These are phyloP conservation scores for Saccharomycopsis hybrid DNA, from an alignment of 1,139 yeast species.

Conservation along the genomic window DNA sequence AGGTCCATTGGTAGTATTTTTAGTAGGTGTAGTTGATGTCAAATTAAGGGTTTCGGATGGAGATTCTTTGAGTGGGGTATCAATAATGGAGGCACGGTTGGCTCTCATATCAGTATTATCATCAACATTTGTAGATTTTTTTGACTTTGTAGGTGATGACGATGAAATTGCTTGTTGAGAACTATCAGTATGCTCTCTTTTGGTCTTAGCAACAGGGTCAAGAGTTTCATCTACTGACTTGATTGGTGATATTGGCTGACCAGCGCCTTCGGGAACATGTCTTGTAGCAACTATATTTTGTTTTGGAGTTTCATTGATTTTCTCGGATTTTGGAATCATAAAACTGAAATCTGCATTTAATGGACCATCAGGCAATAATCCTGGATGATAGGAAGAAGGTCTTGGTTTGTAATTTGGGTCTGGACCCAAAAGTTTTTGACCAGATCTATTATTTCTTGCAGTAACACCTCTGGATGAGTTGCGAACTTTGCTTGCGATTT, in stretches of 20 bases:
- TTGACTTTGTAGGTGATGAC: too few relatives aligned
- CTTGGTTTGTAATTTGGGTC: slow-evolving; percentile 52
- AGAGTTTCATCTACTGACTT: slow-evolving; percentile 4
- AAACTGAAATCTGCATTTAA: slow-evolving; percentile 19
- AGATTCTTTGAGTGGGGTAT: slow-evolving; percentile 6
- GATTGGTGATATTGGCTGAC: background rate
- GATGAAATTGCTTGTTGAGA: too few relatives aligned
- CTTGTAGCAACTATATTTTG: too few relatives aligned
- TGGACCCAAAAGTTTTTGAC: slow-evolving; percentile 26
- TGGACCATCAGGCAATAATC: slow-evolving; percentile 29
- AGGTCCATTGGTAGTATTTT: background rate
- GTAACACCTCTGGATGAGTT: background rate
- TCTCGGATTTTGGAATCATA: slow-evolving; percentile 9
- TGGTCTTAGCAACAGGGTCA: too few relatives aligned
- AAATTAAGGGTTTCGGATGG: background rate
- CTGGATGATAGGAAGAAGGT: slow-evolving; percentile 77
- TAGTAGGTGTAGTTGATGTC: too few relatives aligned
- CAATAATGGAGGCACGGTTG: too few relatives aligned
- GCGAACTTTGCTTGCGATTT: slow-evolving; percentile 20
- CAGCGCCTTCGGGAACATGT: too few relatives aligned
- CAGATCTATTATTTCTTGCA: slow-evolving; percentile 2
- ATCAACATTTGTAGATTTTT: too few relatives aligned
- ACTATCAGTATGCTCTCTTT: too few relatives aligned
- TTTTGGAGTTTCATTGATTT: too few relatives aligned
- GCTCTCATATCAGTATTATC: too few relatives aligned